Conservation (phyloP, 371 early-diverging fungal species). For the Mucor ambiguus region DNA sequence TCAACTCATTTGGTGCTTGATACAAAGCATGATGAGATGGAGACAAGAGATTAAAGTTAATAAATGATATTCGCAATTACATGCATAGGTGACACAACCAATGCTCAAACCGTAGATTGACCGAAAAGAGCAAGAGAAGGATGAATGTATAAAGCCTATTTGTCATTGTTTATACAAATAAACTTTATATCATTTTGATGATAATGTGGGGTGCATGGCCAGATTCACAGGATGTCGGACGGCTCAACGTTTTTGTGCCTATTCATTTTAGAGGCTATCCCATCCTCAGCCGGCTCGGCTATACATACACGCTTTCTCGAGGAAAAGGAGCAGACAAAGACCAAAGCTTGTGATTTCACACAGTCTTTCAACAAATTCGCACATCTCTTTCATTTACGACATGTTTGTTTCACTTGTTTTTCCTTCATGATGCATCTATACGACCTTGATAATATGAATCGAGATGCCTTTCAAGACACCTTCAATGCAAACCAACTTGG, state of each 20-base stretch:
- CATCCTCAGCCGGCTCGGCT: background rate
- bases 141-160: background rate
- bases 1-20: background rate
- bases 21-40: background rate
- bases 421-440: background rate
- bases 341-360: slow-evolving; percentile 7
- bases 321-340: background rate
- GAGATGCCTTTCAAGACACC: background rate
- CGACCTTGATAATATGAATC: background rate
- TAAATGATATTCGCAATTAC: background rate
- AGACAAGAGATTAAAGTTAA: background rate
- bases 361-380: background rate
- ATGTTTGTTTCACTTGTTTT: background rate
- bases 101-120: background rate
- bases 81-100: background rate
- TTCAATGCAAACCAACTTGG: background rate
- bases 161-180: background rate
- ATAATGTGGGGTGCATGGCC: background rate
- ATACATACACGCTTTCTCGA: background rate
- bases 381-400: background rate
- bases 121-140: background rate
- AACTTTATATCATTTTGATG: background rate
- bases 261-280: too few species aligned
- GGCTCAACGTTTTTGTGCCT: background rate
- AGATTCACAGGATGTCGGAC: background rate